Base-by-base conservation (phyloP, 2,329 filamentous ascomycete genomes). In the Nannizziopsis arthrosporioides region DNA sequence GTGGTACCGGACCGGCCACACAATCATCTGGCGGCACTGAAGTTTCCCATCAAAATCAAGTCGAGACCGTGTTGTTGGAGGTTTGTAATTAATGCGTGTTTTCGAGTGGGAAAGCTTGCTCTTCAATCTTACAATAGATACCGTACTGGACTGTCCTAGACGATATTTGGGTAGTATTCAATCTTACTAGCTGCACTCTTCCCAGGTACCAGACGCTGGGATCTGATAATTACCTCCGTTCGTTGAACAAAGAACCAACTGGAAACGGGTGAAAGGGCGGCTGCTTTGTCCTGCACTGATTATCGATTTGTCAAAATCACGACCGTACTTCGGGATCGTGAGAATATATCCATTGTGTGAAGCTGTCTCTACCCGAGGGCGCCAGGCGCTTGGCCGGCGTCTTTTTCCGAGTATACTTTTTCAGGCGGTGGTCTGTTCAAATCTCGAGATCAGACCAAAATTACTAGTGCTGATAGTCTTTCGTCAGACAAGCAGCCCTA, bases 401-500 rank as follows among this genome's bases (percentile, higher is more conserved):
- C 22, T 27, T 27, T 27, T 27, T 27, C 7, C 22, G 22, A 27
- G 22, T 3, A 27, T 27, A 27, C 22, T 27, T 27, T 27, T 27
- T 27, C n/a, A 7, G 22, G 3, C 7, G 22, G 22, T 27, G 22
- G 22, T 27, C 22, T 27, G 7, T 27, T 27, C 22, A 27, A 27
- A 27, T 27, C 22, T 27, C 22, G 22, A 27, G 22, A 27, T 27
- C 7, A 27, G 7, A 7, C 22, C 3, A 27, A 27, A 27, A 27
- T 46, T 34, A 15, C 36, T 46, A 40, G 36, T 32, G 34, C 36
- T 46, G 43, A 40, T 27, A 46, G 22, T 27, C 22, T 27, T 27
- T 14, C 34, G 27, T 46, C 44, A 40, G 22, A 40, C 44, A 40
- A 40, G 34, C 44, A 46, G 44, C 44, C 44, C 44, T 46, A 46